Conservation (phyloP, 208 protist genomes). For the Acanthamoeba rhysodes region DNA sequence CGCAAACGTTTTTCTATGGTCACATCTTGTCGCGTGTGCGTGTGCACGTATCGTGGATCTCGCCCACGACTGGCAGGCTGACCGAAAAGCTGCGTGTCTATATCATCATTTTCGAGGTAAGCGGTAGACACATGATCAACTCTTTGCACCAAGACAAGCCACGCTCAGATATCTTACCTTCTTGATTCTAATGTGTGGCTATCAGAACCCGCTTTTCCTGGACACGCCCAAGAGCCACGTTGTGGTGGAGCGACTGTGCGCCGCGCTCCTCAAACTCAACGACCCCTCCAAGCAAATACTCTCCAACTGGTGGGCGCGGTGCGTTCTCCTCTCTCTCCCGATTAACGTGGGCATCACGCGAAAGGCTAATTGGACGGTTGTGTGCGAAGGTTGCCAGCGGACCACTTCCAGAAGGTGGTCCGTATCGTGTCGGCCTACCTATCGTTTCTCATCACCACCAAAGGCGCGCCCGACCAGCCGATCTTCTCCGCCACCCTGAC, state of each 20-base stretch:
- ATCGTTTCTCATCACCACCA: conserved; percentile 49
- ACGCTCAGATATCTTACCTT: too few species aligned
- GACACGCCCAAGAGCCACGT: conserved; percentile 12
- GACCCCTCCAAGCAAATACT: conserved; percentile 14
- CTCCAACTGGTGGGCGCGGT: conserved; percentile 13
- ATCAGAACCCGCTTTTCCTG: conserved; percentile 48
- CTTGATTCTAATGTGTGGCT: too few species aligned
- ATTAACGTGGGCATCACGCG: neutral
- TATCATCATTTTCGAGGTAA: conserved; percentile 34
- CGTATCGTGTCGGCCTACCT: neutral
- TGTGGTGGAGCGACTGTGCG: conserved; percentile 32
- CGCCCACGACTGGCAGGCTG: neutral
- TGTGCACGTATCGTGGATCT: too few species aligned
- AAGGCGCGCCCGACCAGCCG: conserved; percentile 32
- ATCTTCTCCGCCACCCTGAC: conserved; percentile 55
- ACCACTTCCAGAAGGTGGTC: conserved; percentile 68
- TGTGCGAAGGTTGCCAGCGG: conserved; percentile 12
- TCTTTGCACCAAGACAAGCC: too few species aligned
- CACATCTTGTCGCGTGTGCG: neutral
- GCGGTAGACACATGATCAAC: neutral
- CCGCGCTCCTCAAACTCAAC: conserved; percentile 33
- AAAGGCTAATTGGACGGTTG: too few species aligned
- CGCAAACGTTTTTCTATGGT: too few species aligned
- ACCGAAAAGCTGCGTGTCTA: neutral
- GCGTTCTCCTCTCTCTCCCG: neutral